Evolutionary conservation across 2,329 filamentous ascomycete species (phyloP).

Genomic region (Beauveria caledonica): DNA sequence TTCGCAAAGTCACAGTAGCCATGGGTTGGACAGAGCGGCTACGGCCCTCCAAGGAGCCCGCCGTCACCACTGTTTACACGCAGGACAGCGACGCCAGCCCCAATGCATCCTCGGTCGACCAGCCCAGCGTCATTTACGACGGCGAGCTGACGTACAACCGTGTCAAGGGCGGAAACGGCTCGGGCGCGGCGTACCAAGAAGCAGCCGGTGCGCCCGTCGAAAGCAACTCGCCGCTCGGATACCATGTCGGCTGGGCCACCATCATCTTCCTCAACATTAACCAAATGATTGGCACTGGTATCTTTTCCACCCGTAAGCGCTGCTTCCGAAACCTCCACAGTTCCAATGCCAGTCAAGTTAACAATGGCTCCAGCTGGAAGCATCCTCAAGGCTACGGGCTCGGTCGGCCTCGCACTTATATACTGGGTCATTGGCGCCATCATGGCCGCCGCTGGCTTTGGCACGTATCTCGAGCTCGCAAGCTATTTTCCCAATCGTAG

Average conservation of each 20-base stretch:
- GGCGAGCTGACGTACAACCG: slow-evolving; percentile 35
- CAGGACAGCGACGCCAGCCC: neutral
- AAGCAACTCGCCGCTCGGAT: slow-evolving; percentile 48
- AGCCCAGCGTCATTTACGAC: slow-evolving; percentile 22
- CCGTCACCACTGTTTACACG: neutral
- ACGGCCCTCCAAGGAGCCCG: neutral
- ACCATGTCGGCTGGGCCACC: slow-evolving; percentile 46
- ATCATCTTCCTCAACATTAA: slow-evolving; percentile 54
- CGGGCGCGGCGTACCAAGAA: slow-evolving; percentile 48
- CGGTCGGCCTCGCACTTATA: slow-evolving; percentile 52
- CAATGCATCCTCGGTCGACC: neutral
- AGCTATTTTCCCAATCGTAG: slow-evolving; percentile 60
- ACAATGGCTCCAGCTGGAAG: slow-evolving; percentile 36
- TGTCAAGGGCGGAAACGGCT: slow-evolving; percentile 39
- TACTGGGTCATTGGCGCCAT: slow-evolving; percentile 58
- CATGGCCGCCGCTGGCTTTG: slow-evolving; percentile 45
- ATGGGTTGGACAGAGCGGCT: slow-evolving; percentile 4
- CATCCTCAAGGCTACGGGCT: slow-evolving; percentile 52
- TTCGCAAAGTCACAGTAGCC: neutral
- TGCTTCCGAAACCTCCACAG: no score
- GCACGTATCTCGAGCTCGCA: slow-evolving; percentile 55
- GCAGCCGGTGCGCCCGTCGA: slow-evolving; percentile 55
- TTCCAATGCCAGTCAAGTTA: neutral
- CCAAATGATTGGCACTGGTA: slow-evolving; percentile 55
- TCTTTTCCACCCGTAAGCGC: slow-evolving; percentile 54